Conservation (phyloP, 2,329 filamentous ascomycete genomes). For the Exophiala xenobiotica region DNA sequence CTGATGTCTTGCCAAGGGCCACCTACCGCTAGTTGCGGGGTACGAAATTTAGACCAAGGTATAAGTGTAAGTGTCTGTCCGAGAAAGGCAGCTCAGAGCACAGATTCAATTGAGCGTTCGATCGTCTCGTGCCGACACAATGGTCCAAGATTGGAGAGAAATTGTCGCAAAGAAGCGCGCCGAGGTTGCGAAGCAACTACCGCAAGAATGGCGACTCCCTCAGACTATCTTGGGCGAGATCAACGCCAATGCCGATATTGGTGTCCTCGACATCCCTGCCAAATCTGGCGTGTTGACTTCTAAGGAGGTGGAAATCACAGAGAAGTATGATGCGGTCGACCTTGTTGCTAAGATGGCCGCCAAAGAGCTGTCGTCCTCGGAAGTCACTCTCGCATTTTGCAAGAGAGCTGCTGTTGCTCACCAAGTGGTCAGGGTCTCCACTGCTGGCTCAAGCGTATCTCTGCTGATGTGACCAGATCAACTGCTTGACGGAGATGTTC, state of each 20-base stretch:
- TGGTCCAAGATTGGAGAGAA: constrained; percentile 18
- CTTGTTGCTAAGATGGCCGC: constrained; percentile 32
- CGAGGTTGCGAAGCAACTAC: constrained; percentile 19
- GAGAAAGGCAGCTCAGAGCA: too few species aligned
- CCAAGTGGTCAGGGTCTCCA: constrained; percentile 46
- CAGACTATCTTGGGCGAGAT: constrained; percentile 10
- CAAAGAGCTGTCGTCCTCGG: constrained; percentile 14
- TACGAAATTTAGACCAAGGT: too few species aligned
- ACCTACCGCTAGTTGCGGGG: too few species aligned
- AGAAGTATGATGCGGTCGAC: constrained; percentile 45
- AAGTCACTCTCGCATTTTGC: constrained; percentile 46
- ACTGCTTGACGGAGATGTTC: constrained; percentile 46
- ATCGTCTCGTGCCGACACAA: constrained; percentile 4
- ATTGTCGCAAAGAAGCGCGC: constrained; percentile 22
- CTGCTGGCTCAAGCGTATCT: neutral
- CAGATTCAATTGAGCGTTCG: too few species aligned
- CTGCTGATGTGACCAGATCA: constrained; percentile 17
- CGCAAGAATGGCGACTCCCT: constrained; percentile 34
- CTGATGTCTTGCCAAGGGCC: too few species aligned
- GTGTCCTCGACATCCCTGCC: constrained; percentile 34
- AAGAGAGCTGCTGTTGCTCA: constrained; percentile 42
- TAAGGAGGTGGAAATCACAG: constrained; percentile 49
- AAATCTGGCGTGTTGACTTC: constrained; percentile 45
- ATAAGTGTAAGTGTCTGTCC: too few species aligned
- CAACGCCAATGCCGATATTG: constrained; percentile 14